Conservation (phyloP, 345 rosid genomes). For the Abelmoschus esculentus region DNA sequence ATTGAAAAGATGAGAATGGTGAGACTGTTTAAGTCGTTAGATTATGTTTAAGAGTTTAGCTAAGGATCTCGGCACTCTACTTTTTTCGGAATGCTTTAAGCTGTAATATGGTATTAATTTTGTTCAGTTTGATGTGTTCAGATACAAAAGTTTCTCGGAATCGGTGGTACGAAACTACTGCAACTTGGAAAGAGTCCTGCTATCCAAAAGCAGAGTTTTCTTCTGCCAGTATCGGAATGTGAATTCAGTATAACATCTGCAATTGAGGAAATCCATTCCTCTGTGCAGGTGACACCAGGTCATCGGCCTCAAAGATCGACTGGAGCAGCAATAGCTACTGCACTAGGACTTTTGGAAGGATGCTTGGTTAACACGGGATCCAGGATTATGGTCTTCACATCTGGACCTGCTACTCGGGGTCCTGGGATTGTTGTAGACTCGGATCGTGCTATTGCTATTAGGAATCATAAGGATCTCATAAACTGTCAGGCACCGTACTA, state of each 20-base stretch:
- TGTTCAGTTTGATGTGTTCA: constrained; percentile 15
- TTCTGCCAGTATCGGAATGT: constrained; percentile 70
- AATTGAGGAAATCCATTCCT: constrained; percentile 60
- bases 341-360: constrained; percentile 73
- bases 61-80: too few species aligned
- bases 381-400: constrained; percentile 82
- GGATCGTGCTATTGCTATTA: constrained; percentile 48
- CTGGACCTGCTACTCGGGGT: constrained; percentile 91
- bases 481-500: constrained; percentile 53
- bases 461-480: constrained; percentile 79
- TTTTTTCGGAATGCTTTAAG: too few species aligned
- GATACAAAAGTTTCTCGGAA: constrained; percentile 64
- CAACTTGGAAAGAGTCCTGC: constrained; percentile 42
- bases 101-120: neutral
- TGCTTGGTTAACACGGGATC: constrained; percentile 57
- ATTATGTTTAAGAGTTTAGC: neutral
- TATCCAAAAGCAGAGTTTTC: constrained; percentile 64
- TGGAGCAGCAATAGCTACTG: constrained; percentile 73
- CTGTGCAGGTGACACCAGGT: constrained; percentile 28
- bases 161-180: constrained; percentile 28
- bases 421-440: constrained; percentile 77
- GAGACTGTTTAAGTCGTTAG: neutral
- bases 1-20: neutral
- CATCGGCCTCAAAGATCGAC: constrained; percentile 85
- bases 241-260: constrained; percentile 71